Evolutionary conservation across 768 basidiomycete genomes (phyloP), one percentile per base, ranked within the genome.

Genomic region (Thelephora aurantiotincta): DNA sequence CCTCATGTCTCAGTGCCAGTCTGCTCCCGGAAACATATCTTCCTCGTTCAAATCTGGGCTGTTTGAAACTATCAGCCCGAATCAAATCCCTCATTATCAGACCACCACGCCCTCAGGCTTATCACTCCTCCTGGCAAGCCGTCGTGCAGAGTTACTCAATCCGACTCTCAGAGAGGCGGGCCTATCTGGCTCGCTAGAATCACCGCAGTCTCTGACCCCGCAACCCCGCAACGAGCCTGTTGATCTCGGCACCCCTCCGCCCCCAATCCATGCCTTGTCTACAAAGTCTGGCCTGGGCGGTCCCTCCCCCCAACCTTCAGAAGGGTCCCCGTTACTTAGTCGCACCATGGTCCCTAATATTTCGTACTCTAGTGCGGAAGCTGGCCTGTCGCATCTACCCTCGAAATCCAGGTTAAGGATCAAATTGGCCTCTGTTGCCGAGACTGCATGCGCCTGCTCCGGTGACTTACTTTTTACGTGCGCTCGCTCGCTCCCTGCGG

Each of bases 401-500:
- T 30, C 26, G 9, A 30, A 30, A 30, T 30, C 26, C 26, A 30
- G 9, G 26, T 30, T 30, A 4, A 4, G 26, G 26, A 30, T 30
- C 26, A 30, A 30, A 9, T 30, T 30, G 26, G 26, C 26, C 5
- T 30, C 26, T 30, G 33, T 13, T 36, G 5, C 34, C 33, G 16
- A 22, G 35, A 30, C 37, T 9, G 37, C 34, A 23, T 16, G 5
- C 44, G 20, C 26, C 44, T 9, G 26, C 44, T 16, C 30, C 18
- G 19, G 26, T 34, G 36, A 47, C 42, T 14, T 52, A 2, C 23
- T 51, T 11, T 53, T 48, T 43, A 61, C 60, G 14, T 69, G 66
- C 0, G 50, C 73, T 4, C 63, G 58, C 44, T 70, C 78, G 0
- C 55, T 93, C n/a, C 92, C 93, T 0, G 85, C 90, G 0, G 89